Evolutionary conservation across 352 stramenopile genomes (phyloP).

Genomic region (Phytophthora brassicae): DNA sequence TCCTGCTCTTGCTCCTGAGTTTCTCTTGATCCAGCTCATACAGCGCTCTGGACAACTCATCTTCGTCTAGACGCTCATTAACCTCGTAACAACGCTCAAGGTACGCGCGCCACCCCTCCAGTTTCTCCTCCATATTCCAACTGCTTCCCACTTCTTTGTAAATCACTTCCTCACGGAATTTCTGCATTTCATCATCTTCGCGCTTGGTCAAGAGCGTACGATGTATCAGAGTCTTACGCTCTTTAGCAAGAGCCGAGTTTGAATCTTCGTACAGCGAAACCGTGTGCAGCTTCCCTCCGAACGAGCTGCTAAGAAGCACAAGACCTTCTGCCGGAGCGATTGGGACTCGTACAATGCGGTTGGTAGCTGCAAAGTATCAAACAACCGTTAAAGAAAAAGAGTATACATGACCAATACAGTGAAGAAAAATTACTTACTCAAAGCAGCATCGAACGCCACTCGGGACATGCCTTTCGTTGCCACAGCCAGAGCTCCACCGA

Average conservation of each 20-base stretch:
- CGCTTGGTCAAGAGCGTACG: constrained; percentile 50
- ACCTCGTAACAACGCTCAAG: constrained; percentile 57
- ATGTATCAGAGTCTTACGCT: constrained; percentile 56
- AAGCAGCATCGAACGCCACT: constrained; percentile 66
- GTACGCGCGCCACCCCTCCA: constrained; percentile 61
- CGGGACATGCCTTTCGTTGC: constrained; percentile 71
- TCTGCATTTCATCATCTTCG: constrained; percentile 57
- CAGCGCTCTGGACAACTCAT: constrained; percentile 40
- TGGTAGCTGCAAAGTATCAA: constrained; percentile 46
- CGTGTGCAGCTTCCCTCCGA: constrained; percentile 77
- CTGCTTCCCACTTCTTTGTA: constrained; percentile 63
- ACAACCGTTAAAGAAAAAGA: constrained; percentile 4
- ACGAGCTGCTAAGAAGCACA: constrained; percentile 80
- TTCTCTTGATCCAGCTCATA: constrained; percentile 37
- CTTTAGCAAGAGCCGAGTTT: constrained; percentile 62
- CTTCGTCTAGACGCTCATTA: constrained; percentile 49
- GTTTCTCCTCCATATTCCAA: constrained; percentile 52
- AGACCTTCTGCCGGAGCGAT: constrained; percentile 88
- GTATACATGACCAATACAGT: not conserved
- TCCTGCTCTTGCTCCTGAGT: constrained; percentile 42
- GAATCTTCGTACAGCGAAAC: constrained; percentile 74
- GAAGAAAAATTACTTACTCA: constrained; percentile 44
- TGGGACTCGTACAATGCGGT: constrained; percentile 81
- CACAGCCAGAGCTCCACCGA: constrained; percentile 83
- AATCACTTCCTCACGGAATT: constrained; percentile 74